Base-by-base conservation (phyloP, 371 early-diverging fungal species). In the Rhizomucor miehei region DNA sequence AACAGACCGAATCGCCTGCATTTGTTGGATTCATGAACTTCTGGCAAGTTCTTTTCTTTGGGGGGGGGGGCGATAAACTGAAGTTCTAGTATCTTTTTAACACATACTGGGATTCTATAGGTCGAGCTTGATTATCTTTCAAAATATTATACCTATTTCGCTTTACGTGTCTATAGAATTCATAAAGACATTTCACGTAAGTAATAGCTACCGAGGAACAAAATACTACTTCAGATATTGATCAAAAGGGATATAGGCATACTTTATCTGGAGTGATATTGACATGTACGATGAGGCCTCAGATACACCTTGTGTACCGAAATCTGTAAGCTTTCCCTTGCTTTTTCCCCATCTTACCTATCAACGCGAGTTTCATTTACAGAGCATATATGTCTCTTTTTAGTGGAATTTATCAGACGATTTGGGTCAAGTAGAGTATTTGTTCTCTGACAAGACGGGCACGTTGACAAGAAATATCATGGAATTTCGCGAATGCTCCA, bases 111-210 rank as follows among this genome's bases (percentile, higher is more conserved):
- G 8, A 41, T n/a, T n/a, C n/a, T n/a, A n/a, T 56, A 84, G 88
- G 79, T 77, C 86, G 24, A 81, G 86, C 65, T 65, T 97, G 73
- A 93, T 97, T 58, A 88, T 95, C 54, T 91, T 94, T 58, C 95
- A 96, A 63, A 94, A 93, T 74, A 78, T 78, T 44, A 75, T 78
- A 40, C 99, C 99, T 1, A 91, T 99, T 54, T 95, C 97, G 17
- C 79, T 99, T 19, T 99, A 97, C 69, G 89, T 99, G 40, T 95
- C 92, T 13, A 82, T 98, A 6, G 99, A 99, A 65, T 78, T 93
- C 20, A 93, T 92, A 36, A 93, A 92, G 67, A 86, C 90, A 1
- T 55, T 84, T 66, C 84, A 84, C 57, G 81, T 94, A 64, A 82
- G 88, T 38, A 89, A 89, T 25, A 25, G 17, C 21, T n/a, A 1